Percentiles rank a stretch among this genome's conserved stretches.
Evolutionary conservation across 164 flowering plant genomes (phyloP).

Genomic region (Malania oleifera): DNA sequence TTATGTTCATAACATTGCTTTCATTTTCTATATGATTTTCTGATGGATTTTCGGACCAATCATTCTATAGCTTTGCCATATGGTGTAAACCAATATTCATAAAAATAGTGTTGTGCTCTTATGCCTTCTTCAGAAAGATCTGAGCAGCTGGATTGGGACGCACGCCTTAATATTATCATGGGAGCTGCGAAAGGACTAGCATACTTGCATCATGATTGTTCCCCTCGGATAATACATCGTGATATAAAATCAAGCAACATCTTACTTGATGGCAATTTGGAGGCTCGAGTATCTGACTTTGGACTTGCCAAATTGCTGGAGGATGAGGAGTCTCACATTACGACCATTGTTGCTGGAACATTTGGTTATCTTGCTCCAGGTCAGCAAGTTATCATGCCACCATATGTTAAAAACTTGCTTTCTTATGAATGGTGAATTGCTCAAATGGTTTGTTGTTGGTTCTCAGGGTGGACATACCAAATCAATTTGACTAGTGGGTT

Average conservation of each 20-base stretch:
- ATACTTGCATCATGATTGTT: conserved; percentile 94
- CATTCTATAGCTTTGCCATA: not conserved
- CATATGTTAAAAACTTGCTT: not conserved
- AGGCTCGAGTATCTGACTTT: conserved; percentile 95
- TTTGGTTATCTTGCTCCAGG: conserved; percentile 99
- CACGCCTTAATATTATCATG: conserved; percentile 78
- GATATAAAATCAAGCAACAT: conserved; percentile 98
- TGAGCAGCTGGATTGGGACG: conserved; percentile 94
- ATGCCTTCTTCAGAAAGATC: conserved; percentile 52
- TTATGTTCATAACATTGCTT: not conserved
- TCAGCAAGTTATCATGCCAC: conserved; percentile 20
- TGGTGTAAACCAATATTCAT: not conserved
- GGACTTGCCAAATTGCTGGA: conserved; percentile 93
- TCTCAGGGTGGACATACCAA: not conserved
- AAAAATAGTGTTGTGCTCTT: not conserved
- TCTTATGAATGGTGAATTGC: not conserved
- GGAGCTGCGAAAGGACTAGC: conserved; percentile 98
- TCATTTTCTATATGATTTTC: not conserved
- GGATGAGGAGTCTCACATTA: conserved; percentile 96
- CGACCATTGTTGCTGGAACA: conserved; percentile 97
- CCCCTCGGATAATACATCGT: conserved; percentile 94
- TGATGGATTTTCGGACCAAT: not conserved
- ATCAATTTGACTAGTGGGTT: no score
- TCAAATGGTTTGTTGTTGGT: not conserved
- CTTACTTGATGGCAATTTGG: conserved; percentile 90